phyloP scores from a whole-genome alignment of 177 flowering plant genomes.

The Vitis hybrid region DNA sequence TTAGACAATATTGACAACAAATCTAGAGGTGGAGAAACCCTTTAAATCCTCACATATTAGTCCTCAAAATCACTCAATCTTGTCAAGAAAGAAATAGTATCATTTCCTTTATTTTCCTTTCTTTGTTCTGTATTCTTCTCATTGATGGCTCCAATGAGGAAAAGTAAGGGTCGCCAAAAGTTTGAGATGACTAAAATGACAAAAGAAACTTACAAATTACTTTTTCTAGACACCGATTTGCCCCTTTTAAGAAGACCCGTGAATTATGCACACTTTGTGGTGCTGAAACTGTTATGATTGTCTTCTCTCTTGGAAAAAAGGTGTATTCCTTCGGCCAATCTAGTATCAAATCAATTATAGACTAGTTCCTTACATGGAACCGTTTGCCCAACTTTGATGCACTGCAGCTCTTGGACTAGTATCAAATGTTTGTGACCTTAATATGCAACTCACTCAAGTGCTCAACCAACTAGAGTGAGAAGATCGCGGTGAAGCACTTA shows the following conservation, averaged over 20 bases:
- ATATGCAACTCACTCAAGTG: no score
- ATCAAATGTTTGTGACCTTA: no score
- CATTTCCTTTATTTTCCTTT: neutral
- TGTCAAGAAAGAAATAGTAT: no score
- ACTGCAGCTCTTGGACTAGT: no score
- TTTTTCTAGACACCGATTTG: conserved; percentile 13
- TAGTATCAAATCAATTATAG: neutral
- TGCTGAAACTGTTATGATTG: conserved; percentile 3
- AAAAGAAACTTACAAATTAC: conserved; percentile 12
- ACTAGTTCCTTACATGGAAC: conserved; percentile 3
- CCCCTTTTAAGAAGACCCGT: conserved; percentile 12
- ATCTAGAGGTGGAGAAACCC: no score
- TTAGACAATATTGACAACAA: no score
- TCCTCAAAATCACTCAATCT: neutral
- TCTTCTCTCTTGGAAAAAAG: conserved; percentile 14
- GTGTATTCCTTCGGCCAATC: conserved; percentile 15
- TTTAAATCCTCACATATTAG: no score
- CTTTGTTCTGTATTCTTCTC: no score
- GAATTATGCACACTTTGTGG: conserved; percentile 16
- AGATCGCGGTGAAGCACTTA: conserved; percentile 1
- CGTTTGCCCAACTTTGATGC: no score
- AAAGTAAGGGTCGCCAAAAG: conserved; percentile 14
- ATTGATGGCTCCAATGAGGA: no score
- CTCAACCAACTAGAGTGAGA: conserved; percentile 9
- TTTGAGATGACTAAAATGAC: conserved; percentile 12